Percentiles rank a stretch among this genome's conserved stretches.
Conservation (phyloP, 2,329 filamentous ascomycete species). For the Diatrype stigma region DNA sequence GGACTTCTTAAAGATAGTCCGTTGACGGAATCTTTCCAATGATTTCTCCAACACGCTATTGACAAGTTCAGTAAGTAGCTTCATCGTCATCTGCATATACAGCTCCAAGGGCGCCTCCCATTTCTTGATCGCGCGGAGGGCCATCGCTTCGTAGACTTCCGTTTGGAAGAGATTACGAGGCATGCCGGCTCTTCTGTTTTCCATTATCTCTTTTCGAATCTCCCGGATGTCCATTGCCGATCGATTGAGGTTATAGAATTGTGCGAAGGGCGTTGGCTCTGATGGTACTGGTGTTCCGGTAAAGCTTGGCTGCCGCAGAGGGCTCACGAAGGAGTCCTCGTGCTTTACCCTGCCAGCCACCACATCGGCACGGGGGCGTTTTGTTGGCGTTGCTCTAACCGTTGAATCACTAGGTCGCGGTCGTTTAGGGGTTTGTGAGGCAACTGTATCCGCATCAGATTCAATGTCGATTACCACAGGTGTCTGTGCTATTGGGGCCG, state of each 20-base stretch:
- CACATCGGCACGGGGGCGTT: conserved; percentile 18
- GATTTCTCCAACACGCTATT: conserved; percentile 42
- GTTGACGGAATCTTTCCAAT: conserved; percentile 42
- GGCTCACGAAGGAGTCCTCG: conserved; percentile 26
- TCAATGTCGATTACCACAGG: conserved; percentile 24
- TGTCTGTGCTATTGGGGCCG: neutral
- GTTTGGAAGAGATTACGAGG: conserved; percentile 52
- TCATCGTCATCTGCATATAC: conserved; percentile 45
- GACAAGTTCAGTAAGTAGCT: conserved; percentile 44
- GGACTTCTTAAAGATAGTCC: conserved; percentile 47
- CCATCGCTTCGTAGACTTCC: conserved; percentile 56
- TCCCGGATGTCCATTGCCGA: conserved; percentile 42
- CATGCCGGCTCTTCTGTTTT: conserved; percentile 52
- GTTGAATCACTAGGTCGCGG: conserved; percentile 27
- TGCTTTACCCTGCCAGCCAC: conserved; percentile 30
- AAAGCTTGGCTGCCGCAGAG: conserved; percentile 25
- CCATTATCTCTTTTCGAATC: conserved; percentile 51
- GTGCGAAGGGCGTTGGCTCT: conserved; percentile 30
- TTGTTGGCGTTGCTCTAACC: conserved; percentile 22
- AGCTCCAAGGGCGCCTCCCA: conserved; percentile 52
- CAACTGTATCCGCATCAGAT: conserved; percentile 23
- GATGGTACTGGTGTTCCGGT: conserved; percentile 6
- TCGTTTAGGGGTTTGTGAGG: conserved; percentile 18
- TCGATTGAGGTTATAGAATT: conserved; percentile 35
- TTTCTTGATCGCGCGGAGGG: conserved; percentile 49